These are phyloP conservation scores for Jackrogersella multiformis DNA, from an alignment of 495 filamentous ascomycete species.

Conservation along the genomic window DNA sequence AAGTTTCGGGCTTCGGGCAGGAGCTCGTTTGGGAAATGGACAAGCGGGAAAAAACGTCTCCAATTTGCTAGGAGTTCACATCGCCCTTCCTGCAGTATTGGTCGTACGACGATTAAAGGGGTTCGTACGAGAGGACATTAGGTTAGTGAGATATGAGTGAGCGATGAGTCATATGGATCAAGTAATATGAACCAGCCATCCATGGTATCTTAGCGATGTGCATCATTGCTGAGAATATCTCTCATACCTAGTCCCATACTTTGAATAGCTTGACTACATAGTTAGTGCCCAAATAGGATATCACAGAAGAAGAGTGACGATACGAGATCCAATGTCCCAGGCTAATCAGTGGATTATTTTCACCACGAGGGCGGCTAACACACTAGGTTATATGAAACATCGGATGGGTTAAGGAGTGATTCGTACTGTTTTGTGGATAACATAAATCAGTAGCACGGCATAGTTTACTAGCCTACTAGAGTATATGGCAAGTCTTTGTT, in stretches of 20 bases:
- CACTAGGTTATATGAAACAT: too few relatives aligned
- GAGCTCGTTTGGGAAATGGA: background rate
- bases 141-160: background rate
- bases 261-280: background rate
- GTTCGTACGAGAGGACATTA: background rate
- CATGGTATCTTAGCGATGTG: background rate
- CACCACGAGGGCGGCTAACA: too few relatives aligned
- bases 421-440: too few relatives aligned
- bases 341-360: too few relatives aligned
- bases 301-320: background rate
- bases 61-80: background rate
- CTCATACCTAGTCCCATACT: background rate
- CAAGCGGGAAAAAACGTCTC: background rate
- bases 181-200: background rate
- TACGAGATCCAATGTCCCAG: background rate
- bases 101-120: background rate
- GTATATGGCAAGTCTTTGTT: too few relatives aligned
- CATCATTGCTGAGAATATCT: background rate
- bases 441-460: too few relatives aligned
- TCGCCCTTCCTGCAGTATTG: background rate
- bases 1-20: background rate
- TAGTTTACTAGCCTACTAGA: too few relatives aligned
- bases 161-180: slow-evolving; percentile 8
- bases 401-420: too few relatives aligned
- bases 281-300: background rate